Evolutionary conservation across 352 stramenopile species (phyloP), one percentile per base, ranked within the genome.

Genomic region (Pythium folliculosum): DNA sequence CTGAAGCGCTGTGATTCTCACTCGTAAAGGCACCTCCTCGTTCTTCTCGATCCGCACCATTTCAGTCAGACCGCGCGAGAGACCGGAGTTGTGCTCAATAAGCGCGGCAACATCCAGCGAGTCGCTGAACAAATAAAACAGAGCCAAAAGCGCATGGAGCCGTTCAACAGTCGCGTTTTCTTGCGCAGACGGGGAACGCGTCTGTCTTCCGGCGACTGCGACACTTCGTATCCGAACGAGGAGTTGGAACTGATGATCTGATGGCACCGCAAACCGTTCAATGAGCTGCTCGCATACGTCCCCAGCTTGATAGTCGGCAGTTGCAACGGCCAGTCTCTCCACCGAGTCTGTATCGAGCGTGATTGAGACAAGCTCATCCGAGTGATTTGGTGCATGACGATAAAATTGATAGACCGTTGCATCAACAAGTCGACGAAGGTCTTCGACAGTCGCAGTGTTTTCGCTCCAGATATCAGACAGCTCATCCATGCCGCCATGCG

Each of bases 111-210:
- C 84, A 51, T 96, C 85, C 56, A 77, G 81, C 9, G 85, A 74
- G 52, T 95, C 86, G 53, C 81, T 84, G 43, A 92, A 93, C 7
- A 86, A 73, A 27, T 87, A 88, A 67, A 94, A 95, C 32, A 96
- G 75, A 25, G 76, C 82, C 30, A 93, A 40, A 17, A 95, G 56
- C 37, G 86, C 82, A 45, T 92, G 67, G 40, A 96, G 50, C 40
- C 81, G 77, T 59, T 93, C 82, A n/a, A 95, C 66, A 10, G 91
- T 72, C 35, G 80, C 67, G 50, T 74, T 76, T 70, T 95, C 88
- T 0, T 77, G 71, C 0, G 73, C 55, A 16, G 25, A 17, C 12
- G 30, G n/a, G 2, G 63, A 59, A 23, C 35, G 23, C 19, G 63
- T 65, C 37, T 69, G 83, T 1, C 69, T 70, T 16, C 76, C 65